Conservation (phyloP, 176 grass and related monocot genomes). For the Oryza nivara region DNA sequence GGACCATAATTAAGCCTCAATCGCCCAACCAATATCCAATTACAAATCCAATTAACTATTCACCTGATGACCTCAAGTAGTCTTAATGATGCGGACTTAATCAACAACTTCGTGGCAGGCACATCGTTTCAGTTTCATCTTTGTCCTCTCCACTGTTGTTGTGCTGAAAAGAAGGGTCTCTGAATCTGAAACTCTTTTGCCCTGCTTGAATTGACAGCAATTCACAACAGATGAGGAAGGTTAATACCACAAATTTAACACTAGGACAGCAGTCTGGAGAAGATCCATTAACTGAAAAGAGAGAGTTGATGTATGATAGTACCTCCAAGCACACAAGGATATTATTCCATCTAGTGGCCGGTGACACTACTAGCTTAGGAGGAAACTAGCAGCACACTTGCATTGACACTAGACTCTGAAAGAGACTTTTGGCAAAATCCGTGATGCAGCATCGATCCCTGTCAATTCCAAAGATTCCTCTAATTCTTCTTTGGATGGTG, state of each 20-base stretch:
- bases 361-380: neutral
- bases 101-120: neutral
- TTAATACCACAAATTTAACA: neutral
- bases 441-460: neutral
- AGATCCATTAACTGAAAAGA: neutral
- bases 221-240: no score
- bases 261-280: neutral
- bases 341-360: neutral
- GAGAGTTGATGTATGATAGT: neutral
- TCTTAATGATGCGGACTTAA: neutral
- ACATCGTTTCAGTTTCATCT: conserved; percentile 4
- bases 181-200: neutral
- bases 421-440: neutral
- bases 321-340: neutral
- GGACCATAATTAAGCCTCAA: neutral
- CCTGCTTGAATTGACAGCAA: no score
- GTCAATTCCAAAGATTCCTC: neutral
- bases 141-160: neutral
- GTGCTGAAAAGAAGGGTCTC: neutral
- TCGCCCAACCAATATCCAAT: neutral
- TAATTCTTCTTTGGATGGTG: neutral
- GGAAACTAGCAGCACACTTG: neutral
- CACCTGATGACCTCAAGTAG: neutral
- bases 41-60: neutral
- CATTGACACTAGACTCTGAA: neutral